Conservation (phyloP, 2,329 filamentous ascomycete species). For the Plenodomus biglobosus region DNA sequence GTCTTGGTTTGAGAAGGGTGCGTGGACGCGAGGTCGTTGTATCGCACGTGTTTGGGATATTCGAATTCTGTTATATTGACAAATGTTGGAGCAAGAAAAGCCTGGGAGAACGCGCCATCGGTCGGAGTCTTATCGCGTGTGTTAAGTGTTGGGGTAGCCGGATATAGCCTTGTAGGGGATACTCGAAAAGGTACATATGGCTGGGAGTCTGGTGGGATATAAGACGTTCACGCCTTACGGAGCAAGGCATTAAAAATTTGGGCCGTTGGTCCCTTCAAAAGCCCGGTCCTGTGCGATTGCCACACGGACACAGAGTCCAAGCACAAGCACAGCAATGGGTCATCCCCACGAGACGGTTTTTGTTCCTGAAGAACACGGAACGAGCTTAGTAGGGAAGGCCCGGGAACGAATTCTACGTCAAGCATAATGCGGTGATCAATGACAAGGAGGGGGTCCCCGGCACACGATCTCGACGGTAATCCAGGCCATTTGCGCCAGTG, state of each 20-base stretch:
- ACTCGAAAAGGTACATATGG: constrained; percentile 28
- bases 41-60: constrained; percentile 48
- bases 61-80: constrained; percentile 46
- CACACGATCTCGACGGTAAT: constrained; percentile 43
- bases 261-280: constrained; percentile 41
- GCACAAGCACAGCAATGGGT: constrained; percentile 41
- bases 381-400: constrained; percentile 47
- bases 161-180: constrained; percentile 44
- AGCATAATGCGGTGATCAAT: constrained; percentile 51
- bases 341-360: constrained; percentile 47
- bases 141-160: constrained; percentile 43
- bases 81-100: constrained; percentile 44
- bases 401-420: constrained; percentile 47
- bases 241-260: constrained; percentile 45
- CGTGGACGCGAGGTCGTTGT: constrained; percentile 39
- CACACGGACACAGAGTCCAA: constrained; percentile 47
- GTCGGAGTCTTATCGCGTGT: constrained; percentile 42
- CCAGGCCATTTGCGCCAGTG: constrained; percentile 39
- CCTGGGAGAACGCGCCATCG: constrained; percentile 41
- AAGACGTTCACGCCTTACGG: constrained; percentile 41
- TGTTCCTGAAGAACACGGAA: constrained; percentile 47
- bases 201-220: constrained; percentile 45
- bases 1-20: constrained; percentile 39
- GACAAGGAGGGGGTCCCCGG: constrained; percentile 42
- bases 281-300: constrained; percentile 47